Evolutionary conservation across 2,329 filamentous ascomycete species (phyloP), one percentile per base, ranked within the genome.

Genomic region (Colletotrichum gigasporum): DNA sequence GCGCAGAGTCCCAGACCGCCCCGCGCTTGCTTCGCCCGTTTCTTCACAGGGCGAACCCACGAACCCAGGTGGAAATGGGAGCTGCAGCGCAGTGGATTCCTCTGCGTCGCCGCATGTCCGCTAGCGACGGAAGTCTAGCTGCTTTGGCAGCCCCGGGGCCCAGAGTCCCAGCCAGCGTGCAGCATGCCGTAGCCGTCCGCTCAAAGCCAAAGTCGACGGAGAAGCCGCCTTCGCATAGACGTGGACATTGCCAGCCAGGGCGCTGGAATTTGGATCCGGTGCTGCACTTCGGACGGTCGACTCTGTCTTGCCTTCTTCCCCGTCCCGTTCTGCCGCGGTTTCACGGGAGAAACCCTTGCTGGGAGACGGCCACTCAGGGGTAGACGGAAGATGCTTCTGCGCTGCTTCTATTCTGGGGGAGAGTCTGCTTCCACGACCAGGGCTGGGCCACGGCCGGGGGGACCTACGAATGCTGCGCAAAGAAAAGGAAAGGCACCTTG

Each of bases 391-490:
- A 18, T 30, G 42, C 37, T 60, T 52, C 54, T 18, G 20, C 24
- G n/a, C 32, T 28, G 59, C 59, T 63, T 61, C 61, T 55, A 42
- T 55, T 55, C 61, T 54, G 35, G 56, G 61, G 48, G 14, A 26
- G 26, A 41, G 22, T 61, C 34, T 32, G 39, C 47, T 41, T 52
- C 45, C 28, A 52, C 28, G 45, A 59, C 53, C 14, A 42, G 59
- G 44, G 44, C 26, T n/a, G n/a, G 45, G 44, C 30, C 53, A 12
- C 28, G 24, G 35, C 9, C 44, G n/a, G 22, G 35, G 22, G 24
- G n/a, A n/a, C n/a, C n/a, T n/a, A n/a, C n/a, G n/a, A n/a, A n/a
- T 12, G 35, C 10, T 18, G 12, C 18, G 28, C 35, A 9, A n/a
- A 8, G 5, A 16, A 11, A 32, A 12, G 30, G 14, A 37, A 24